These are phyloP conservation scores for Leccinum holopus DNA, from an alignment of 1,284 basidiomycete genomes.

Conservation along the genomic window DNA sequence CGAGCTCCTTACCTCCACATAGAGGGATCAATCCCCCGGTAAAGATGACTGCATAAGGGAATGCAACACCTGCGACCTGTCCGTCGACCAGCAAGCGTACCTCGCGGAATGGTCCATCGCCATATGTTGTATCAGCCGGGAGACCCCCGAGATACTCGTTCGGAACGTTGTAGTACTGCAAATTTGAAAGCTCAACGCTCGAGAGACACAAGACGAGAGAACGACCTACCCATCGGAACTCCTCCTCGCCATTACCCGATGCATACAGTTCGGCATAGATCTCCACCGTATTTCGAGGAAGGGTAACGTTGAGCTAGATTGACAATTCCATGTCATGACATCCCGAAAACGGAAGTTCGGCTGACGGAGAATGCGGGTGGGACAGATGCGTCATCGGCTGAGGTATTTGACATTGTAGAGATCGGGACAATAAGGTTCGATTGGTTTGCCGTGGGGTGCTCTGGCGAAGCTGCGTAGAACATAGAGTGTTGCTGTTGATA, in stretches of 20 bases:
- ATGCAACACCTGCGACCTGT: conserved; percentile 69
- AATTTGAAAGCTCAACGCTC: not conserved
- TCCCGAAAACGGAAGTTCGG: not conserved
- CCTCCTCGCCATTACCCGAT: conserved; percentile 72
- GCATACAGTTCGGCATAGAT: conserved; percentile 72
- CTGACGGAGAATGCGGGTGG: conserved; percentile 70
- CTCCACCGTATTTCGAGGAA: conserved; percentile 66
- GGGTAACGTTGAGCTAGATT: conserved; percentile 59
- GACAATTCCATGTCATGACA: not conserved
- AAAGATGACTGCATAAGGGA: conserved; percentile 78
- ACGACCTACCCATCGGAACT: conserved; percentile 63
- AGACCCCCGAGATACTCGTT: conserved; percentile 51
- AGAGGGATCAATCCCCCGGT: conserved; percentile 73
- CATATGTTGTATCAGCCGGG: conserved; percentile 52
- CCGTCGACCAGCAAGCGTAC: conserved; percentile 75
- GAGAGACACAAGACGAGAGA: conserved; percentile 4
- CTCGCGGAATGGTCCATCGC: conserved; percentile 76
- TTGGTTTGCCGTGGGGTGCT: conserved; percentile 56
- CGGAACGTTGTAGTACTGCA: too few relatives aligned
- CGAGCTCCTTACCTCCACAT: conserved; percentile 51
- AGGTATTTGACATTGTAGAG: conserved; percentile 58
- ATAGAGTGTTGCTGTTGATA: conserved; percentile 53
- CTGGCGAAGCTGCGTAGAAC: conserved; percentile 59
- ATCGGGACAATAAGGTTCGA: conserved; percentile 69
- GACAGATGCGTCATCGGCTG: conserved; percentile 68